phyloP scores from a whole-genome alignment of 495 filamentous ascomycete species.

The Neurospora pannonica region DNA sequence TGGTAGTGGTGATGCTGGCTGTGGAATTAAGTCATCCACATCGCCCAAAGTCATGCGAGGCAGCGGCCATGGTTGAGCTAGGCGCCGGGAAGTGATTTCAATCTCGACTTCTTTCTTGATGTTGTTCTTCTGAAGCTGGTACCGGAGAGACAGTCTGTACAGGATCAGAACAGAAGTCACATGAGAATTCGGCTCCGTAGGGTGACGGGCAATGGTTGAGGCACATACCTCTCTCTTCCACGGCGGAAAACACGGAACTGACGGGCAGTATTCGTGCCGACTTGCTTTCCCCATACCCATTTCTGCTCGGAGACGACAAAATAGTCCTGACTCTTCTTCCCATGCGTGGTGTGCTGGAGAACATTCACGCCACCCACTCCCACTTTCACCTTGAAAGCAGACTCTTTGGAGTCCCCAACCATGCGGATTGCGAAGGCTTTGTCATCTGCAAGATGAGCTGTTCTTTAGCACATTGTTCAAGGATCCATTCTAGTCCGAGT shows the following conservation, averaged over 20 bases:
- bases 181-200: background rate
- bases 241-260: background rate
- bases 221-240: background rate
- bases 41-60: background rate
- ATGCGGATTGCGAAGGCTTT: background rate
- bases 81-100: background rate
- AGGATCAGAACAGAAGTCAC: background rate
- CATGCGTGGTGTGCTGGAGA: background rate
- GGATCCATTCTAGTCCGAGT: accelerated
- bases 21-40: background rate
- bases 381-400: background rate
- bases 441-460: background rate
- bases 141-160: background rate
- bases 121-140: background rate
- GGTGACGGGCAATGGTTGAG: background rate
- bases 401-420: background rate
- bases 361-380: background rate
- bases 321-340: background rate
- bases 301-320: background rate
- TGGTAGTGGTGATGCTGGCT: background rate
- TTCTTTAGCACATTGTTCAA: background rate
- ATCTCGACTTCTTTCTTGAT: background rate
- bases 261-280: background rate
- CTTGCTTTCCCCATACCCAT: background rate
- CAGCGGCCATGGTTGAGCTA: background rate